phyloP scores from a whole-genome alignment of 345 rosid genomes.

The Excoecaria cochinchinensis region DNA sequence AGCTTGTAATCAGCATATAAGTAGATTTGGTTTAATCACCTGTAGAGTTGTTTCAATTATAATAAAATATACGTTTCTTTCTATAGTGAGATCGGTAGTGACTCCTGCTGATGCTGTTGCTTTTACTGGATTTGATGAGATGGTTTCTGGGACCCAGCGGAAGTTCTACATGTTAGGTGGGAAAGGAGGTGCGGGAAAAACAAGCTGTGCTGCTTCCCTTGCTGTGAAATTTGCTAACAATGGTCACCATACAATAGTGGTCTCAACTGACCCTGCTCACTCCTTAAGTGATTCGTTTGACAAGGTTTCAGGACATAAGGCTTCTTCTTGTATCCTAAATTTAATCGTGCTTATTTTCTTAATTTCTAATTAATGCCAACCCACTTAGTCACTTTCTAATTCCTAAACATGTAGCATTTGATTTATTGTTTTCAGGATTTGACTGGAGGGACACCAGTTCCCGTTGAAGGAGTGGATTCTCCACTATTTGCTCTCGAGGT shows the following conservation, averaged over 20 bases:
- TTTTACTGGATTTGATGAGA: conserved; percentile 49
- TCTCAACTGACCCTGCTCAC: conserved; percentile 88
- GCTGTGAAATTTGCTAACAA: conserved; percentile 75
- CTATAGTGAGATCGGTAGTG: conserved; percentile 52
- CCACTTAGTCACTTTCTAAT: not conserved
- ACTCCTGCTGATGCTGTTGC: conserved; percentile 42
- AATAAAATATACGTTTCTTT: conserved; percentile 4
- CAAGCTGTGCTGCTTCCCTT: conserved; percentile 88
- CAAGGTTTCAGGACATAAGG: conserved; percentile 39
- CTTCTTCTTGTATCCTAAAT: not conserved
- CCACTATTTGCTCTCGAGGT: conserved; percentile 81
- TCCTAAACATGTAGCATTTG: conserved; percentile 9
- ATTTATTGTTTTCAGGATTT: conserved; percentile 48
- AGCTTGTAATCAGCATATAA: not conserved
- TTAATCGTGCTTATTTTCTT: not conserved
- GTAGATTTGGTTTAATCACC: conserved; percentile 1
- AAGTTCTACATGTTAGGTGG: conserved; percentile 76
- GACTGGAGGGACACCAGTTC: conserved; percentile 61
- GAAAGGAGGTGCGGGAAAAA: conserved; percentile 87
- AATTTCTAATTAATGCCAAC: not conserved
- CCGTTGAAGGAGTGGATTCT: conserved; percentile 68
- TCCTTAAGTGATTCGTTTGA: conserved; percentile 79
- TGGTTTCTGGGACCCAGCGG: conserved; percentile 41
- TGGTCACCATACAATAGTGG: conserved; percentile 79
- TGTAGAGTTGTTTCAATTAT: conserved; percentile 14